Evolutionary conservation across 2,329 filamentous ascomycete genomes (phyloP), one percentile per base, ranked within the genome.

Genomic region (Fusarium sp.): DNA sequence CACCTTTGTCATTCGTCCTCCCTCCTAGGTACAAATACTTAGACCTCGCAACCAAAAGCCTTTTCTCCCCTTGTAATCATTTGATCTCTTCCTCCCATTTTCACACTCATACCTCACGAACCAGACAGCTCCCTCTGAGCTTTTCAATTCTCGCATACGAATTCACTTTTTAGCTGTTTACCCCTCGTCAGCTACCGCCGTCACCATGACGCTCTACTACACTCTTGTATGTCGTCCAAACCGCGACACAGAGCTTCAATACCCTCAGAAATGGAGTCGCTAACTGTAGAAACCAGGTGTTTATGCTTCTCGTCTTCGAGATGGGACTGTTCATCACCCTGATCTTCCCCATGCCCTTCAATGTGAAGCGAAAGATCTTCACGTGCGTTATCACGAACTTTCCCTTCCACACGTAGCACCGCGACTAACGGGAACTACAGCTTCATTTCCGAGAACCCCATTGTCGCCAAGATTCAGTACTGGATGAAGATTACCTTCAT

Each of bases 401-500:
- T 43, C 34, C 44, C 22, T 44, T 18, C 12, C n/a, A 18, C 22
- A 11, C 16, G 51, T 15, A 56, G 56, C 43, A 30, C 8, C 32
- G 18, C 34, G 52, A 38, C 64, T 68, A 46, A 73, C 53, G 24
- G 15, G 15, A 45, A 30, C 59, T 30, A 53, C 8, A 94, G 92
- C 76, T 99, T 99, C 88, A 94, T 99, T 78, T 98, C 94, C 56
- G 93, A 95, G 79, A 97, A 91, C 79, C 92, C 87, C 0, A 67
- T 90, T 55, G 88, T 99, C 63, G 96, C 94, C 43, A 98, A 98
- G 81, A 81, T 98, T 71, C 95, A 98, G 85, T 98, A 99, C 85
- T 95, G 94, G 77, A 87, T 99, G 84, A 98, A 98, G 88, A 99
- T 99, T 62, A 97, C 94, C 4, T 99, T 99, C 80, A 95, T 99